Base-by-base conservation (phyloP, 352 stramenopile species). In the Elongisporangium prolatum region DNA sequence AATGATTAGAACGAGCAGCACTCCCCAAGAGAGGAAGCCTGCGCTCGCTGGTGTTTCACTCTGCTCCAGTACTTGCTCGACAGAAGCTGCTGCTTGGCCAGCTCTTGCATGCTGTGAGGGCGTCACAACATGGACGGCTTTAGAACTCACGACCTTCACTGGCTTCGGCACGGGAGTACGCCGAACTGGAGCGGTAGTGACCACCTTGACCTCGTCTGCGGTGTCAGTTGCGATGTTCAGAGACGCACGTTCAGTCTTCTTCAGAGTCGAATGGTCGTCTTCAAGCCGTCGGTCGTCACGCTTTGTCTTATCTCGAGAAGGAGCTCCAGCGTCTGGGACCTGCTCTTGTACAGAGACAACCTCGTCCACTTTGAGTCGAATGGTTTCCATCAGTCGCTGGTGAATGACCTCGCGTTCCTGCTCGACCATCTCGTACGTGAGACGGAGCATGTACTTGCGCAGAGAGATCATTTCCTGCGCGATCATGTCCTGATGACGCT, bases 391-490 rank as follows among this genome's bases (percentile, higher is more conserved):
- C 17, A 87, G 37, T 0, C 69, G 67, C 24, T 66, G 51, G 20
- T 77, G 76, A 50, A 88, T 79, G 20, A 71, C 70, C 40, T 74
- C 55, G 8, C 72, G 77, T 56, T 90, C 77, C 38, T 84, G 71
- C 53, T 75, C 68, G 8, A 87, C 71, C 57, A 88, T 61, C 48
- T 88, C 77, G 28, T 74, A 68, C 21, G 78, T 87, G 44, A 77
- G 64, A 14, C 61, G 55, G 16, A 84, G 56, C 49, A 88, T 72
- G n/a, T 83, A 73, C 3, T 57, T 55, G 21, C 79, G 74, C 38
- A 91, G 53, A 34, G 77, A 63, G 65, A 79, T 69, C 79, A 91
- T 91, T 59, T 91, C 79, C n/a, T 60, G 70, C 10, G 75, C 54
- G 60, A 91, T 77, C 59, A 77, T 74, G n/a, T 77, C 47, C 51